Evolutionary conservation across 164 flowering plant genomes (phyloP), one percentile per base, ranked within the genome.

Genomic region (Vitis rupestris): DNA sequence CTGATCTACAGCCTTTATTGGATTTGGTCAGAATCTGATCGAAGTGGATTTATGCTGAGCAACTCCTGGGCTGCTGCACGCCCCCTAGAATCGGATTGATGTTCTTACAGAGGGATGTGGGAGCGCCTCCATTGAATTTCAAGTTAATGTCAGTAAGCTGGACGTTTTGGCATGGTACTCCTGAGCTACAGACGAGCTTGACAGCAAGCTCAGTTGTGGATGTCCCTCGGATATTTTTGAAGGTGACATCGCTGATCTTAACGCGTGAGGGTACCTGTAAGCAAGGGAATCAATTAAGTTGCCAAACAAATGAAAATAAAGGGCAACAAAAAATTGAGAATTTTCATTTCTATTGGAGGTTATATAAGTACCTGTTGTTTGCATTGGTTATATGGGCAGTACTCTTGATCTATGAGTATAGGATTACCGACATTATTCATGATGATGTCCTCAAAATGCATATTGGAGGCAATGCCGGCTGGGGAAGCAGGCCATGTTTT

Each of bases 351-450:
- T 23, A 1, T 1, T 23, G 27, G 27, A 23, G 27, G 27, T 23
- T 23, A 23, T 1, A 23, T 23, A 23, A 29, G 13, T 72, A 77
- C 76, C 75, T 71, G 14, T 15, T 23, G 14, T 17, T 57, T 27
- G 70, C 76, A 70, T 2, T 49, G 11, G 5, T 62, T 15, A 19
- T 30, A 17, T 0, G 82, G 83, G 56, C 83, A 79, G 31, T 82
- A 83, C 10, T 76, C 57, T 61, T 83, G 84, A 63, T 83, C 84
- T 27, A 82, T 73, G 44, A 82, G 16, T 47, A 82, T 70, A 9
- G 86, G 83, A 64, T 76, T 80, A 1, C 11, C 0, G 23, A 78
- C 83, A 63, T 76, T 53, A 2, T 59, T 2, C 82, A 82, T 78
- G 67, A 4, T 2, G 27, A 80, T 70, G 50, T 80, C 70, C 55